Evolutionary conservation across 495 filamentous ascomycete genomes (phyloP).

Genomic region (Daldinia vernicosa): DNA sequence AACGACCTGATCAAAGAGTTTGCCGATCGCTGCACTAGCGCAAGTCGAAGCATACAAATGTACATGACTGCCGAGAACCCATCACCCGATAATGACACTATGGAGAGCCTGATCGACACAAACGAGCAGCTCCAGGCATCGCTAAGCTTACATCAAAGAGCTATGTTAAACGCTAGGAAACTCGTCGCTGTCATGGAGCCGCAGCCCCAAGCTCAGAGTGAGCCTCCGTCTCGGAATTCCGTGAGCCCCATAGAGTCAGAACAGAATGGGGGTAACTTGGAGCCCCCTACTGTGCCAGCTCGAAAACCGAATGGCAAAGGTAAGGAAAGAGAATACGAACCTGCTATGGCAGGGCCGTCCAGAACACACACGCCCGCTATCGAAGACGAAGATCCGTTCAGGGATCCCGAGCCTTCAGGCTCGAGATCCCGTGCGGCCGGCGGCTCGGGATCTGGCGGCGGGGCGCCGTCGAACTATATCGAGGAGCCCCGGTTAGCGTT

Average conservation of each 20-base stretch:
- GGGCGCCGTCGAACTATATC: slow-evolving; percentile 28
- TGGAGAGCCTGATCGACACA: slow-evolving; percentile 91
- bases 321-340: slow-evolving; percentile 49
- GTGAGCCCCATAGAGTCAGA: slow-evolving; percentile 41
- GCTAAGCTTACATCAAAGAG: slow-evolving; percentile 80
- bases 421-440: slow-evolving; percentile 33
- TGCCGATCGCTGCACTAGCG: slow-evolving; percentile 81
- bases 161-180: slow-evolving; percentile 77
- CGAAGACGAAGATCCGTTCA: slow-evolving; percentile 58
- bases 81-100: slow-evolving; percentile 87
- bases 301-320: slow-evolving; percentile 54
- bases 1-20: slow-evolving; percentile 96
- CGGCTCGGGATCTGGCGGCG: slow-evolving; percentile 29
- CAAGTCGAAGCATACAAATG: slow-evolving; percentile 77
- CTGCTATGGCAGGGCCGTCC: slow-evolving; percentile 48
- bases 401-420: slow-evolving; percentile 50
- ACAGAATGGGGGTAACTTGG: slow-evolving; percentile 29
- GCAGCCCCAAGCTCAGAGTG: slow-evolving; percentile 1
- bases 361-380: slow-evolving; percentile 47
- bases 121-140: slow-evolving; percentile 87
- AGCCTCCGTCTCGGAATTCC: background rate
- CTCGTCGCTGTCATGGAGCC: slow-evolving; percentile 39
- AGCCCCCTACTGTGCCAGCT: slow-evolving; percentile 34
- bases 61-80: slow-evolving; percentile 86
- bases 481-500: slow-evolving; percentile 49